phyloP scores from a whole-genome alignment of 192 early-diverging fungal species.

The Mortierella claussenii region DNA sequence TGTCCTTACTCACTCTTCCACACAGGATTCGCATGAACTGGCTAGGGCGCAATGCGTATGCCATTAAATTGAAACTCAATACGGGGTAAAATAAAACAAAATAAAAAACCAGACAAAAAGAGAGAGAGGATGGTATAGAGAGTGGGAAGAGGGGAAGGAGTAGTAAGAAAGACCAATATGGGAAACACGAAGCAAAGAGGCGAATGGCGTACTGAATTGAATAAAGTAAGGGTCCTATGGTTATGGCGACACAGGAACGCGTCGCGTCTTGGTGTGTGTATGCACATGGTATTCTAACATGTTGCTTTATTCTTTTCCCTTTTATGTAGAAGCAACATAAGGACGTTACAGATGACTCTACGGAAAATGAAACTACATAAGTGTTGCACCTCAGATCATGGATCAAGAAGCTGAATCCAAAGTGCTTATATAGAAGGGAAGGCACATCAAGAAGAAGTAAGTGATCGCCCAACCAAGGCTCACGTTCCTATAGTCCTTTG shows the following conservation, averaged over 20 bases:
- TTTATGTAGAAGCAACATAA: background rate
- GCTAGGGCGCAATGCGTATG: too few species aligned
- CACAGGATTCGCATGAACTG: conserved; percentile 14
- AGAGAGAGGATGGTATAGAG: background rate
- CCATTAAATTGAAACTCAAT: conserved; percentile 25
- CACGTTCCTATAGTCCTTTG: too few species aligned
- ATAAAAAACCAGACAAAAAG: background rate
- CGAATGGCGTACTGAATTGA: too few species aligned
- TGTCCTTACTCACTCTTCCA: too few species aligned
- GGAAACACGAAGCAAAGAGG: too few species aligned
- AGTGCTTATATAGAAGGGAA: too few species aligned
- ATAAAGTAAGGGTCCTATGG: too few species aligned
- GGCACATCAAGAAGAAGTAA: background rate
- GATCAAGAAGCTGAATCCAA: too few species aligned
- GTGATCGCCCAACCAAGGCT: background rate
- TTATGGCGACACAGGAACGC: conserved; percentile 16
- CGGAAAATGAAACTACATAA: too few species aligned
- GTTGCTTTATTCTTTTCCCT: background rate
- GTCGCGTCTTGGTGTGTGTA: conserved; percentile 10
- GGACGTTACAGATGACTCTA: too few species aligned
- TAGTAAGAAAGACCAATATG: too few species aligned
- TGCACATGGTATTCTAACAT: background rate
- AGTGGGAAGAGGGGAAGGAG: background rate
- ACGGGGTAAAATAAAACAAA: background rate
- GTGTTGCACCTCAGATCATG: too few species aligned